Evolutionary conservation across 257 asterid species (phyloP).

Genomic region (Rehmannia glutinosa): DNA sequence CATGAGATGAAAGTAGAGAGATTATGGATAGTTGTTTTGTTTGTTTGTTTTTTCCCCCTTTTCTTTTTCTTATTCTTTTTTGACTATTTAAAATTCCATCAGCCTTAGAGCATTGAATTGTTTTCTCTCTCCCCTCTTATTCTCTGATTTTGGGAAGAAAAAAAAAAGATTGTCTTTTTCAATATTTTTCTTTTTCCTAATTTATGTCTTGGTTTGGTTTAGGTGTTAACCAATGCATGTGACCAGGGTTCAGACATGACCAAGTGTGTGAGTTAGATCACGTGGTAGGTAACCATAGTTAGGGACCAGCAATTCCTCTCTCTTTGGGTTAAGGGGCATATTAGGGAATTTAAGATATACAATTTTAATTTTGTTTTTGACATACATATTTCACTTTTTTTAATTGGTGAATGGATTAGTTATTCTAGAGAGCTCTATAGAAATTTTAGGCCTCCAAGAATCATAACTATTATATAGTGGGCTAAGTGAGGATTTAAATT

Average conservation of each 20-base stretch:
- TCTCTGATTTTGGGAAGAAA: conserved; percentile 21
- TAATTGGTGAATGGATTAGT: too few relatives aligned
- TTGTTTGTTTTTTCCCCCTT: conserved; percentile 3
- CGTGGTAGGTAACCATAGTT: background rate
- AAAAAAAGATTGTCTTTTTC: background rate
- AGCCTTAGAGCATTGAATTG: conserved; percentile 31
- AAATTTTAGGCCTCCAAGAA: too few relatives aligned
- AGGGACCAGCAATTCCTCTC: too few relatives aligned
- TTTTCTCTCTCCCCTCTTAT: conserved; percentile 19
- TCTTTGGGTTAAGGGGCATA: too few relatives aligned
- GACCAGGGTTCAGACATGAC: background rate
- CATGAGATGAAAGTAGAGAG: conserved; percentile 57
- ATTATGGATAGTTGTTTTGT: conserved; percentile 42
- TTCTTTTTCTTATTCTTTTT: background rate
- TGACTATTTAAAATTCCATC: conserved; percentile 10
- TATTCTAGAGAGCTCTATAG: too few relatives aligned
- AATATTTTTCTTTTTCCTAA: background rate
- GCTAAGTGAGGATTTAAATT: too few relatives aligned
- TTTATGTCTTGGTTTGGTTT: conserved; percentile 6
- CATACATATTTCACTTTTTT: too few relatives aligned
- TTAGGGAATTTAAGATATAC: too few relatives aligned
- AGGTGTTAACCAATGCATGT: conserved; percentile 18
- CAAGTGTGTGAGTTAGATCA: conserved; percentile 13
- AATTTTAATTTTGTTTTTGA: too few relatives aligned
- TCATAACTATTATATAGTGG: too few relatives aligned